phyloP scores from a whole-genome alignment of 192 early-diverging fungal genomes.

The Oehlia diaphana region DNA sequence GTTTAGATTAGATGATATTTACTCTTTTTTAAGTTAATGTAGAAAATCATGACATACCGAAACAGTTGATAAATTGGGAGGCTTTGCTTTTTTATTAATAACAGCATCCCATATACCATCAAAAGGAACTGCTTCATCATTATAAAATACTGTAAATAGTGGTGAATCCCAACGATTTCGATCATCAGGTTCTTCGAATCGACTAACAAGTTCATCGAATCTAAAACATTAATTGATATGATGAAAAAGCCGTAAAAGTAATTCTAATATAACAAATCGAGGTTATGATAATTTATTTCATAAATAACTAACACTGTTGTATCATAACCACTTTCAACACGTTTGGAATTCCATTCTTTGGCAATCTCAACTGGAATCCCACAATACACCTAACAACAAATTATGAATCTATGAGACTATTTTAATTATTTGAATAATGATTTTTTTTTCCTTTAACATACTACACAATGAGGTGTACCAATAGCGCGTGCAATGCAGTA shows the following conservation, averaged over 20 bases:
- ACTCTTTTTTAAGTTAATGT: too few species aligned
- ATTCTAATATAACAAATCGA: neutral
- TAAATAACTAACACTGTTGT: constrained; percentile 36
- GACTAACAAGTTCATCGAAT: constrained; percentile 77
- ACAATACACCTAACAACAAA: constrained; percentile 53
- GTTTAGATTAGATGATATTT: neutral
- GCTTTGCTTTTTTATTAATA: constrained; percentile 67
- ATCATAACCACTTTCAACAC: constrained; percentile 47
- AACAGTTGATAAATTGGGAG: constrained; percentile 86
- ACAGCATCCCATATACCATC: constrained; percentile 78
- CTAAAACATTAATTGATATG: constrained; percentile 30
- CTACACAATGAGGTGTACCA: constrained; percentile 84
- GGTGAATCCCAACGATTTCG: constrained; percentile 95
- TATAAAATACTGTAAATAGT: constrained; percentile 83
- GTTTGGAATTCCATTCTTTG: constrained; percentile 51
- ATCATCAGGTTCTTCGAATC: constrained; percentile 95
- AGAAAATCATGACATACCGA: constrained; percentile 40
- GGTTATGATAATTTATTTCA: neutral
- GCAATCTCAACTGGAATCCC: constrained; percentile 59
- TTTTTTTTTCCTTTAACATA: constrained; percentile 35
- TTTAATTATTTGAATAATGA: neutral
- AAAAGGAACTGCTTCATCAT: constrained; percentile 62
- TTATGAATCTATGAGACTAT: neutral
- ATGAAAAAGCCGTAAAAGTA: neutral
- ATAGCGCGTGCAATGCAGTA: constrained; percentile 86